Evolutionary conservation across 2,329 filamentous ascomycete species (phyloP).

Genomic region (Aspergillus calidoustus): DNA sequence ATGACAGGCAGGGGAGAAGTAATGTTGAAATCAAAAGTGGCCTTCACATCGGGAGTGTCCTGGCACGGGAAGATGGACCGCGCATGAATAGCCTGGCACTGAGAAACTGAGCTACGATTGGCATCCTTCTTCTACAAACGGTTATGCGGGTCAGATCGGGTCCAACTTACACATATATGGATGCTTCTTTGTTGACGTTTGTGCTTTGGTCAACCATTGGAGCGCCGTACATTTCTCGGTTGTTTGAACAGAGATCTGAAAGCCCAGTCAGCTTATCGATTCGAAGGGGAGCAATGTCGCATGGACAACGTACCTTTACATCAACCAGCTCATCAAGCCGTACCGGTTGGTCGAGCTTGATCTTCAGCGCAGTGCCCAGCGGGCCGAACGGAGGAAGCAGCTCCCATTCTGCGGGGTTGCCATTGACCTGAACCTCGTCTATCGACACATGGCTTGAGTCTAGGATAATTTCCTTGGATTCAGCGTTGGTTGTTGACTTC

Average conservation of each 20-base stretch:
- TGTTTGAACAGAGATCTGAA: conserved; percentile 72
- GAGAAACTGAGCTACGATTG: conserved; percentile 63
- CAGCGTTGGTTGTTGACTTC: conserved; percentile 73
- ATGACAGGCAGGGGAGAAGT: conserved; percentile 87
- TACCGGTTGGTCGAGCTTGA: conserved; percentile 53
- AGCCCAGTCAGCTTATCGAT: not conserved
- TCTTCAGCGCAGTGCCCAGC: conserved; percentile 59
- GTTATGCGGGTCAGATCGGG: too few relatives aligned
- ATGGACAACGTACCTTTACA: conserved; percentile 47
- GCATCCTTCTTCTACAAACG: not conserved
- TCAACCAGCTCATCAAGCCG: conserved; percentile 53
- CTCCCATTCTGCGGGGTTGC: conserved; percentile 68
- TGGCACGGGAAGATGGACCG: conserved; percentile 95
- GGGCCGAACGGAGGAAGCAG: conserved; percentile 72
- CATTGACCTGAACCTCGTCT: conserved; percentile 70
- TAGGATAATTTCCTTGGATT: conserved; percentile 77
- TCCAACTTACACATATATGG: conserved; percentile 77
- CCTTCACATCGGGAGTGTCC: conserved; percentile 96
- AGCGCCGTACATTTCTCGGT: conserved; percentile 88
- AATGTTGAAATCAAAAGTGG: conserved; percentile 89
- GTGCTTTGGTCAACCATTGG: conserved; percentile 91
- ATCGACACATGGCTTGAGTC: conserved; percentile 87
- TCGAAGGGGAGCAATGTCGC: not conserved
- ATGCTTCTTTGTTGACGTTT: conserved; percentile 93
- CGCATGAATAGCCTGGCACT: conserved; percentile 95